These are phyloP conservation scores for Vanilla planifolia DNA, from an alignment of 106 monocot species.

Conservation along the genomic window DNA sequence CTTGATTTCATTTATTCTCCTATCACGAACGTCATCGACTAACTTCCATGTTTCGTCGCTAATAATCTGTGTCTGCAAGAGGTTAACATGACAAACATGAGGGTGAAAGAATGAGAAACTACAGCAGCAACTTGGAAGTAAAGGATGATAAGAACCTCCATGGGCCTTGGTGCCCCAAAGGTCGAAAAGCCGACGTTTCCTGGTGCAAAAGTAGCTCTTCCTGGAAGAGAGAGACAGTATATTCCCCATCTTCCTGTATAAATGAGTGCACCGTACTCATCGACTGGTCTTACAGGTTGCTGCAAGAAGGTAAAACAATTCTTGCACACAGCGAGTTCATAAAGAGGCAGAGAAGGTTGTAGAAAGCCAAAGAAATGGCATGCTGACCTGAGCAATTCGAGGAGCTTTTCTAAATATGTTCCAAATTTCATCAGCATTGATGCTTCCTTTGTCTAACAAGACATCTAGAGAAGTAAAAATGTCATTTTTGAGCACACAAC, in stretches of 20 bases:
- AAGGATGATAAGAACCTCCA: conserved; percentile 44
- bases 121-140: not conserved
- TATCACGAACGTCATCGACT: conserved; percentile 64
- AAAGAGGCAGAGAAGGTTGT: not conserved
- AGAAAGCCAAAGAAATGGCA: not conserved
- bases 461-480: conserved; percentile 39
- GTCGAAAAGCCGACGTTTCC: conserved; percentile 74
- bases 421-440: conserved; percentile 75
- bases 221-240: conserved; percentile 75
- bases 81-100: conserved; percentile 8
- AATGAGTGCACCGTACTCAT: conserved; percentile 74
- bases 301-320: conserved; percentile 14
- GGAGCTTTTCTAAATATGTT: conserved; percentile 66
- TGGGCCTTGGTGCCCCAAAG: conserved; percentile 75
- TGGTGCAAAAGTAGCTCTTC: conserved; percentile 81
- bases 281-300: conserved; percentile 64
- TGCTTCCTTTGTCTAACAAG: conserved; percentile 70
- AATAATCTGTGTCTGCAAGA: conserved; percentile 63
- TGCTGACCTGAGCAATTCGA: conserved; percentile 57
- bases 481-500: not conserved
- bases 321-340: not conserved
- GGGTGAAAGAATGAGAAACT: not conserved
- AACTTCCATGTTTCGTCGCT: conserved; percentile 79
- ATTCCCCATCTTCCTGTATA: conserved; percentile 94
- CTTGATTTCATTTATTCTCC: conserved; percentile 56